Conservation (phyloP, 2,329 filamentous ascomycete genomes). For the Claviceps humidiphila region DNA sequence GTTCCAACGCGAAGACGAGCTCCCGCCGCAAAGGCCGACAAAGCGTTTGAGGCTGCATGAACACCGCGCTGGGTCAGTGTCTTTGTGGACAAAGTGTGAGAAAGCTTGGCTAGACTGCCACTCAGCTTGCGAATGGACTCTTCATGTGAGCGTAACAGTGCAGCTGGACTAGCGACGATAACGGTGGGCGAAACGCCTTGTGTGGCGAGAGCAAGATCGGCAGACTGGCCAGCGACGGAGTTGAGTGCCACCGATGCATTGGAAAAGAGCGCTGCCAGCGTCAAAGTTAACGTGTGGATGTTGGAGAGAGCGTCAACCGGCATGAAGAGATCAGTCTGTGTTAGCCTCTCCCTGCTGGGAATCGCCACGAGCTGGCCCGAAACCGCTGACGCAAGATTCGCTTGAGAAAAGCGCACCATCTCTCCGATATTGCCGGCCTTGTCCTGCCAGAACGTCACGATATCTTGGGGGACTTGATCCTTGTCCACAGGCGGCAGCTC, state of each 20-base stretch:
- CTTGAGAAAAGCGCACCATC: constrained; percentile 69
- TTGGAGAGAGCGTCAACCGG: constrained; percentile 70
- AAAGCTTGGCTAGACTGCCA: constrained; percentile 50
- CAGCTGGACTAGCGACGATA: constrained; percentile 62
- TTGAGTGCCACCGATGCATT: constrained; percentile 81
- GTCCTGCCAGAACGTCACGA: constrained; percentile 55
- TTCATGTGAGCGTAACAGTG: constrained; percentile 54
- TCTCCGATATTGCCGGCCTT: constrained; percentile 42
- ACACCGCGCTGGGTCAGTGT: constrained; percentile 56
- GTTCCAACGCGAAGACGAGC: constrained; percentile 45
- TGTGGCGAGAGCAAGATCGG: constrained; percentile 61
- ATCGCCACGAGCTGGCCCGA: constrained; percentile 65
- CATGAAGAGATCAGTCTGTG: constrained; percentile 66
- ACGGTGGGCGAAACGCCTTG: constrained; percentile 69
- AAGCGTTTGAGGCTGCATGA: constrained; percentile 44
- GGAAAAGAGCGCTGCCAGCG: constrained; percentile 69
- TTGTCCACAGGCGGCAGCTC: constrained; percentile 54
- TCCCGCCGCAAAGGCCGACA: constrained; percentile 42
- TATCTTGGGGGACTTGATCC: constrained; percentile 32
- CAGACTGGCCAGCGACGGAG: constrained; percentile 63
- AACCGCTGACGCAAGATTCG: constrained; percentile 77
- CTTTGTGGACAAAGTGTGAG: constrained; percentile 60
- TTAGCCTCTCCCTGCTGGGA: constrained; percentile 61
- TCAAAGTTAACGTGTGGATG: constrained; percentile 66
- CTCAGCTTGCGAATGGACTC: constrained; percentile 46